Conservation (phyloP, 345 rosid genomes). For the Crucihimalaya himalaica region DNA sequence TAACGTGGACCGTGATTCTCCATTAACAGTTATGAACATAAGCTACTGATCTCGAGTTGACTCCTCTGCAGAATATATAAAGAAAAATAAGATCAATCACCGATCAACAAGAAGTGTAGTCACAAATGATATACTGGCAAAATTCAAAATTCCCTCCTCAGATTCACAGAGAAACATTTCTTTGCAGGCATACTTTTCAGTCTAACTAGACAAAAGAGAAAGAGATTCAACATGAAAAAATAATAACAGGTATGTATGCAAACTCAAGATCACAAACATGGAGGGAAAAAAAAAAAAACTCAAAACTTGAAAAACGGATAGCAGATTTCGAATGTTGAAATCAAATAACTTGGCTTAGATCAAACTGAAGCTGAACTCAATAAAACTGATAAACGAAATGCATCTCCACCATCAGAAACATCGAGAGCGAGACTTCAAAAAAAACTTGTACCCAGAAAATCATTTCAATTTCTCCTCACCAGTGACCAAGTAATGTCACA, state of each 20-base stretch:
- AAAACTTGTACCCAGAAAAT: background rate
- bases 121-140: background rate
- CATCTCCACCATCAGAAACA: background rate
- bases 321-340: background rate
- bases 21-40: slow-evolving; percentile 35
- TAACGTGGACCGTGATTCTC: slow-evolving; percentile 33
- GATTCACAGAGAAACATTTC: no score
- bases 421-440: background rate
- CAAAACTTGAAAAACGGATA: background rate
- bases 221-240: no score
- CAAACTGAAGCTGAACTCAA: background rate
- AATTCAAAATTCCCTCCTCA: no score
- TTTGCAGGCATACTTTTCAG: no score
- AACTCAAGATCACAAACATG: background rate
- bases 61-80: background rate
- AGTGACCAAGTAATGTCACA: background rate
- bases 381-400: background rate
- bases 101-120: background rate
- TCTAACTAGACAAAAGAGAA: no score
- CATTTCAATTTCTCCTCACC: background rate
- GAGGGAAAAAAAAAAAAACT: background rate
- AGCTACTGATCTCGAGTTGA: background rate
- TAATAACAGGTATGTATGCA: background rate
- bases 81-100: background rate
- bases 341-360: background rate